phyloP scores from a whole-genome alignment of 192 early-diverging fungal genomes.

The Backusella tarrabulga region DNA sequence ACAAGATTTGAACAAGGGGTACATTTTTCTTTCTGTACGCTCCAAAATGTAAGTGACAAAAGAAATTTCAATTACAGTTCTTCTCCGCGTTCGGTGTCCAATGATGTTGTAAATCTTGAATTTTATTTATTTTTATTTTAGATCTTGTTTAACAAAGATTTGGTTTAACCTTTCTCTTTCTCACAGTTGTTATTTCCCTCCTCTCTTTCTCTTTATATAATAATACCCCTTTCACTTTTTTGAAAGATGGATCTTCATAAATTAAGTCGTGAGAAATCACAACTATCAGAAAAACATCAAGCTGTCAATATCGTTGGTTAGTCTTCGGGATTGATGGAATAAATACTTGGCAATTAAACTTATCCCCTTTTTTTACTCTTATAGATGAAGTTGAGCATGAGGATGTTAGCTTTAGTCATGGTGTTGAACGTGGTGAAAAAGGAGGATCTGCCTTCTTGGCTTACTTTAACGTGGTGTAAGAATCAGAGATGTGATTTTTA shows the following conservation, averaged over 20 bases:
- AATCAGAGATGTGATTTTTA: no score
- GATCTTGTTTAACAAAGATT: neutral
- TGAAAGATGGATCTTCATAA: neutral
- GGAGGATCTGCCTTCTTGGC: slow-evolving; percentile 54
- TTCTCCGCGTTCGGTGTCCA: neutral
- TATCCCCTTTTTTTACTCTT: neutral
- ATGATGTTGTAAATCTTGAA: slow-evolving; percentile 5
- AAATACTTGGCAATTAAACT: neutral
- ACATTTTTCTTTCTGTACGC: neutral
- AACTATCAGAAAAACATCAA: neutral
- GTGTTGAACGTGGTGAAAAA: slow-evolving; percentile 18
- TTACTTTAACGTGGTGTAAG: slow-evolving; percentile 50
- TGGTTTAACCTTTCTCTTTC: neutral
- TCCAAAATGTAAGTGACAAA: neutral
- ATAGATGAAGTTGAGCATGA: slow-evolving; percentile 5
- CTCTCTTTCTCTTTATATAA: neutral
- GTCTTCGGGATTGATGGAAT: neutral
- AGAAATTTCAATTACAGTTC: neutral
- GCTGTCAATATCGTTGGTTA: neutral
- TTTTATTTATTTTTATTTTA: neutral
- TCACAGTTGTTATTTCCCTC: neutral
- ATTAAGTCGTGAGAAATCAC: neutral
- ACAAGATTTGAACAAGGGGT: neutral
- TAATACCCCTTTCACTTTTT: neutral
- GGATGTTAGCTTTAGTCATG: slow-evolving; percentile 18